These are phyloP conservation scores for Colletotrichum abscissum DNA, from an alignment of 2,329 filamentous ascomycete species.

Conservation along the genomic window DNA sequence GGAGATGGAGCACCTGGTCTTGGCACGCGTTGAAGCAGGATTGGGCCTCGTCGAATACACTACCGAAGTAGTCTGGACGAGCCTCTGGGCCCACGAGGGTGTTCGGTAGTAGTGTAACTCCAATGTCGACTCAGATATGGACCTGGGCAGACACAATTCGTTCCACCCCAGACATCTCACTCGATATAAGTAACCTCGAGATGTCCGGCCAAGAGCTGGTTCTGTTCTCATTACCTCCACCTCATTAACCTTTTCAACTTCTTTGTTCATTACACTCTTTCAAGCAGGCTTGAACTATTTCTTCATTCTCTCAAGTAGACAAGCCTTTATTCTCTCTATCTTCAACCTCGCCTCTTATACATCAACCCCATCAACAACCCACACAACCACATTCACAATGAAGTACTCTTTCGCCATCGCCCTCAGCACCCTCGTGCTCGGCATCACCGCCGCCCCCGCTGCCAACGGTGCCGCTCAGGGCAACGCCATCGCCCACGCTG, in stretches of 20 bases:
- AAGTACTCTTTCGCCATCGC: constrained; percentile 27
- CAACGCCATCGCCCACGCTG: constrained; percentile 22
- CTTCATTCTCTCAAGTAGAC: constrained; percentile 24
- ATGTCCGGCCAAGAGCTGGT: neutral
- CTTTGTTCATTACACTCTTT: constrained; percentile 27
- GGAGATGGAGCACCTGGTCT: constrained; percentile 12
- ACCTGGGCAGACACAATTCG: neutral
- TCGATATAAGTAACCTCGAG: constrained; percentile 30
- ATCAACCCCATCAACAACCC: neutral
- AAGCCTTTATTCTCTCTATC: constrained; percentile 11
- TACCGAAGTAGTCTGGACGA: neutral
- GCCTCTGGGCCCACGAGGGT: neutral
- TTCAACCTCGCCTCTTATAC: neutral
- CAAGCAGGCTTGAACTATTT: constrained; percentile 34
- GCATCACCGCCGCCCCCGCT: constrained; percentile 28
- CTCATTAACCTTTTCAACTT: neutral
- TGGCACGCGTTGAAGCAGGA: neutral
- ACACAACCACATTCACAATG: constrained; percentile 14
- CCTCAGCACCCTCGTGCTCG: constrained; percentile 30
- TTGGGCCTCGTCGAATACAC: neutral
- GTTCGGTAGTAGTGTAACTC: constrained; percentile 6
- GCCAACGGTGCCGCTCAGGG: neutral
- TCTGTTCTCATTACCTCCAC: constrained; percentile 1
- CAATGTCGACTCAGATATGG: neutral
- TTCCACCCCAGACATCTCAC: neutral